Percentiles rank a stretch among this genome's conserved stretches.
Conservation (phyloP, 2,329 filamentous ascomycete species). For the Cytospora piceicola region DNA sequence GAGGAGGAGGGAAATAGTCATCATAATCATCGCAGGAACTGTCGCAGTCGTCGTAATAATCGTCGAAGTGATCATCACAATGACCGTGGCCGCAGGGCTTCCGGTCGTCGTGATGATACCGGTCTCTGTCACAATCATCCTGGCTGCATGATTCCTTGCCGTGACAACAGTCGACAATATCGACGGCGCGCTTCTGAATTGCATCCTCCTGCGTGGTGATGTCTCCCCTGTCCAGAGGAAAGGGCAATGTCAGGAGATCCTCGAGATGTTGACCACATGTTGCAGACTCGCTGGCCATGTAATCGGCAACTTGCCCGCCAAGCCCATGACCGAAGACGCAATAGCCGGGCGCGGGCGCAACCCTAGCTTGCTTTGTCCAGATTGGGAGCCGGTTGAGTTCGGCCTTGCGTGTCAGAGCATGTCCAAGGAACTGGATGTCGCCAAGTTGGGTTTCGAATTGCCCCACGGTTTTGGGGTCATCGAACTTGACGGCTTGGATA, state of each 20-base stretch:
- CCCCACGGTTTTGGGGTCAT: neutral
- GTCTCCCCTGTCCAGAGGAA: slow-evolving; percentile 1
- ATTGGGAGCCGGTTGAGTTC: neutral
- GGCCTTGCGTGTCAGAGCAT: neutral
- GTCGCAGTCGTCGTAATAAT: neutral
- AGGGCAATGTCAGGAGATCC: slow-evolving; percentile 7
- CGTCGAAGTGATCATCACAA: neutral
- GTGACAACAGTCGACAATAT: neutral
- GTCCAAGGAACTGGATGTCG: slow-evolving; percentile 10
- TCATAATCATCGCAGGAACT: neutral
- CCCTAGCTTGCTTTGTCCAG: neutral
- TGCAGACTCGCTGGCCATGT: neutral
- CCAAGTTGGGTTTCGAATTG: neutral
- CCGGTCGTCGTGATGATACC: neutral
- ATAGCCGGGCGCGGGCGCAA: neutral
- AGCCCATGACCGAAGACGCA: slow-evolving; percentile 25
- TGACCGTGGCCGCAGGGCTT: neutral
- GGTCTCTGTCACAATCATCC: slow-evolving; percentile 4
- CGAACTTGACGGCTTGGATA: neutral
- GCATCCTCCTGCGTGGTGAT: neutral
- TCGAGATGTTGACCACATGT: slow-evolving; percentile 15
- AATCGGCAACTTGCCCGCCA: slow-evolving; percentile 15
- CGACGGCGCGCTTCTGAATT: slow-evolving; percentile 9
- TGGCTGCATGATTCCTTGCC: slow-evolving; percentile 6
- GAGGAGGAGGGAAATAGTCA: neutral